phyloP scores from a whole-genome alignment of 179 eudicot species.

The Vitellaria paradoxa region DNA sequence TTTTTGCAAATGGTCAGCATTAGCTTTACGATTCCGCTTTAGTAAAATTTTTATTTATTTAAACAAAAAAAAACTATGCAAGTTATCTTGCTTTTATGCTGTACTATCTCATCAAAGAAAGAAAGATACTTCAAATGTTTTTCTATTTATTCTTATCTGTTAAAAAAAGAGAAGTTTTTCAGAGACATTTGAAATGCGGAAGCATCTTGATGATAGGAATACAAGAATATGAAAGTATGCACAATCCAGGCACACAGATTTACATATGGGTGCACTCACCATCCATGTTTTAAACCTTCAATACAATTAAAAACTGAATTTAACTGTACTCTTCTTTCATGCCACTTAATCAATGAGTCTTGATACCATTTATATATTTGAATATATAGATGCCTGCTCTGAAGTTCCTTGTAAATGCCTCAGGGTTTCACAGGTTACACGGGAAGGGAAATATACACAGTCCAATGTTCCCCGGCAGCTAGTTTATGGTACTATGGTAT shows the following conservation, averaged over 20 bases:
- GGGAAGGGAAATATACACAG: constrained; percentile 78
- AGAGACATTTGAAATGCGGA: background rate
- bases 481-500: constrained; percentile 94
- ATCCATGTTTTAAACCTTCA: background rate
- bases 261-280: background rate
- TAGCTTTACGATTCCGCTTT: no score
- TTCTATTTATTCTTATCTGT: no score
- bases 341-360: background rate
- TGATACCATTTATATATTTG: background rate
- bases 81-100: no score
- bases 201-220: background rate
- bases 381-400: background rate
- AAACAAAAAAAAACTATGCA: no score
- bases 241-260: background rate
- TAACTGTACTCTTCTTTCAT: background rate
- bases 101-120: no score
- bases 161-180: no score
- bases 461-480: constrained; percentile 90
- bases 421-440: constrained; percentile 64
- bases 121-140: no score
- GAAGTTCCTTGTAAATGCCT: background rate
- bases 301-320: background rate
- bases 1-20: no score
- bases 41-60: no score
- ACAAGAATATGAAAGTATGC: background rate